These are phyloP conservation scores for Casaregolazyma lundiana DNA, from an alignment of 1,139 yeast genomes.

Conservation along the genomic window DNA sequence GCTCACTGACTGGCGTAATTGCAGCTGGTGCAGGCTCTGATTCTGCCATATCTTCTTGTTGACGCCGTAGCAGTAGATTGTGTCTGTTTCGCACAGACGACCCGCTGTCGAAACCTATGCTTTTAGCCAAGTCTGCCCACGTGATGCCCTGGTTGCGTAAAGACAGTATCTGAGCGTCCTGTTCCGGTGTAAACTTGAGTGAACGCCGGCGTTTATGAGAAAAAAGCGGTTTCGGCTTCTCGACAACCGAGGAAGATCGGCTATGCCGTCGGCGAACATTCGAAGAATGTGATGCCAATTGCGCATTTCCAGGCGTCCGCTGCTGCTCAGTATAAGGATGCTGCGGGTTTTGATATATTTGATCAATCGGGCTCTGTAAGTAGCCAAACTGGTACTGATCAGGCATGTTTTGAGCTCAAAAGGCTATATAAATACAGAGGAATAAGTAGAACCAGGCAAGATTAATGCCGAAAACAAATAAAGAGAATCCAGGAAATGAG, in stretches of 20 bases:
- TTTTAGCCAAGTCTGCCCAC: conserved; percentile 22
- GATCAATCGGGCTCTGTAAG: neutral
- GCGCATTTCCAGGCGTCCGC: no score
- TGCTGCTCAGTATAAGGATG: neutral
- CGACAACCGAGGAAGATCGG: neutral
- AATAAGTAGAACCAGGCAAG: neutral
- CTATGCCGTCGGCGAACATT: neutral
- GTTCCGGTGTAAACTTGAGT: conserved; percentile 15
- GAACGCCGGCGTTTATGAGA: conserved; percentile 15
- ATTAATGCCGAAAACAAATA: no score
- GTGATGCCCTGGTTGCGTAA: conserved; percentile 22
- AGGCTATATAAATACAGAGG: neutral
- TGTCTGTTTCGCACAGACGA: conserved; percentile 18
- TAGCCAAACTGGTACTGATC: neutral
- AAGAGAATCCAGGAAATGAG: no score
- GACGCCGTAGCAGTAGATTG: conserved; percentile 12
- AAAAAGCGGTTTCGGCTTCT: neutral
- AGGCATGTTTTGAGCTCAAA: neutral
- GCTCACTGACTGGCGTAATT: conserved; percentile 2
- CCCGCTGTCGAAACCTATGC: conserved; percentile 18
- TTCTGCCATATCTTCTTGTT: conserved; percentile 7
- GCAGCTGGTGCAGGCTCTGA: conserved; percentile 1
- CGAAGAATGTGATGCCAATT: no score
- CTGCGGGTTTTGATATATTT: neutral
- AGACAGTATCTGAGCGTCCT: conserved; percentile 19